Conservation (phyloP, 169 alveolate species). For the Amoebophrya sp. region DNA sequence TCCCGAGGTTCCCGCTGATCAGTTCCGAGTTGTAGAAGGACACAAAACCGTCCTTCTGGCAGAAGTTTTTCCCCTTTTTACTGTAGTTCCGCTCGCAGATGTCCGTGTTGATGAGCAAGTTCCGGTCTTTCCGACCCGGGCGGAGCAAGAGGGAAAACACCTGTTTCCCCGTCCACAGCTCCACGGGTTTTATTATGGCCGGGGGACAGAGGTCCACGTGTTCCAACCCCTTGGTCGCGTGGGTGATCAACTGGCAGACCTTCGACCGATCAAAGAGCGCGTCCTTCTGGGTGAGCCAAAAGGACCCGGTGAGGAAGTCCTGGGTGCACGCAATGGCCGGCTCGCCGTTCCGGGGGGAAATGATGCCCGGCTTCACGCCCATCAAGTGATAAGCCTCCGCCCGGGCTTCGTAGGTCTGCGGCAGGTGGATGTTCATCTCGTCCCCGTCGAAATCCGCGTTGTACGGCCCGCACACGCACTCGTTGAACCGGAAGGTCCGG, state of each 20-base stretch:
- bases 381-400: slow-evolving; percentile 81
- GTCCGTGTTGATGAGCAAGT: slow-evolving; percentile 50
- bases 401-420: slow-evolving; percentile 95
- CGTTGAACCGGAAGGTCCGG: slow-evolving; percentile 93
- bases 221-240: slow-evolving; percentile 28
- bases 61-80: slow-evolving; percentile 52
- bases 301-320: slow-evolving; percentile 81
- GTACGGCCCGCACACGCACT: slow-evolving; percentile 96
- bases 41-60: slow-evolving; percentile 92
- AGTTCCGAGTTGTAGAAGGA: slow-evolving; percentile 87
- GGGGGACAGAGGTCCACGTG: slow-evolving; percentile 82
- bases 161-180: slow-evolving; percentile 99
- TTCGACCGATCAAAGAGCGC: slow-evolving; percentile 81
- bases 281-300: slow-evolving; percentile 89
- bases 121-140: slow-evolving; percentile 74
- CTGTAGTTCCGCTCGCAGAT: slow-evolving; percentile 47
- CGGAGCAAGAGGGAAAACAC: slow-evolving; percentile 80
- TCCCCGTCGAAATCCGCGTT: slow-evolving; percentile 99
- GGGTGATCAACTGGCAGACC: slow-evolving; percentile 64
- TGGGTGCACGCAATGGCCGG: slow-evolving; percentile 93
- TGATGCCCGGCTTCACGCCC: slow-evolving; percentile 86
- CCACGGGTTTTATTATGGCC: slow-evolving; percentile 84
- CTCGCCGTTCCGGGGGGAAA: slow-evolving; percentile 97
- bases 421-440: slow-evolving; percentile 98
- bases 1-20: slow-evolving; percentile 91